These are phyloP conservation scores for Nannochloropsis gaditana DNA, from an alignment of 108 stramenopile species.

Conservation along the genomic window DNA sequence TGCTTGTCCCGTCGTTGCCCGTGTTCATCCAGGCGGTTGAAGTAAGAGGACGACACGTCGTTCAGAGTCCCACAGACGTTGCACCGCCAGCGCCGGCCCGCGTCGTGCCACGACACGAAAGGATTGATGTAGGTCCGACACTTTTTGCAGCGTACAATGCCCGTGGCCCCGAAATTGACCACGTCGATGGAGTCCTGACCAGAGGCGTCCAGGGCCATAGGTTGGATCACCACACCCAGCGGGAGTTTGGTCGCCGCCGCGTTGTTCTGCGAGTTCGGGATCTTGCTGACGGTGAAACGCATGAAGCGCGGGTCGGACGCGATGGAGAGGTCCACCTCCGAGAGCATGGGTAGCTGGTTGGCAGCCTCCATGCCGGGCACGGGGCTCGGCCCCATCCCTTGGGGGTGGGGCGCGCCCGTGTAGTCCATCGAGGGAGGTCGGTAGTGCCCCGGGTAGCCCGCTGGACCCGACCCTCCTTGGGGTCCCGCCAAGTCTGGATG, in stretches of 20 bases:
- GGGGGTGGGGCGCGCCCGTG: neutral
- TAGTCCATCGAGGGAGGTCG: neutral
- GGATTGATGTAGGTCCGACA: conserved; percentile 99
- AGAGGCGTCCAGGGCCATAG: conserved; percentile 44
- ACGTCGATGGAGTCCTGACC: conserved; percentile 57
- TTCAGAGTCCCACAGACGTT: conserved; percentile 93
- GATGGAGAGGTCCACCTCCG: conserved; percentile 46
- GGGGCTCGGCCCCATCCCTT: neutral
- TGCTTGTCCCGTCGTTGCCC: conserved; percentile 75
- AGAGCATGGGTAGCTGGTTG: conserved; percentile 28
- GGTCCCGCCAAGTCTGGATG: neutral
- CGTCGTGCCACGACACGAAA: conserved; percentile 89
- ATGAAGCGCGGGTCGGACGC: conserved; percentile 50
- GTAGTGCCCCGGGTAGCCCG: conserved; percentile 11
- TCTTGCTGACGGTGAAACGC: conserved; percentile 47
- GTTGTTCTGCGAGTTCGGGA: conserved; percentile 9
- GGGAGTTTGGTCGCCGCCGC: conserved; percentile 40
- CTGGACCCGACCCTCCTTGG: neutral
- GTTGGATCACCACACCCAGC: conserved; percentile 48
- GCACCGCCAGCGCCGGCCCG: conserved; percentile 91
- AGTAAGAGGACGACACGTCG: conserved; percentile 81
- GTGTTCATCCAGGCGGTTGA: conserved; percentile 84
- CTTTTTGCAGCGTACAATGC: conserved; percentile 91
- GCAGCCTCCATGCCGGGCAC: conserved; percentile 3
- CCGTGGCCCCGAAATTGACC: conserved; percentile 84